Conservation (phyloP, 106 monocot species). For the Acanthochlamys bracteata region DNA sequence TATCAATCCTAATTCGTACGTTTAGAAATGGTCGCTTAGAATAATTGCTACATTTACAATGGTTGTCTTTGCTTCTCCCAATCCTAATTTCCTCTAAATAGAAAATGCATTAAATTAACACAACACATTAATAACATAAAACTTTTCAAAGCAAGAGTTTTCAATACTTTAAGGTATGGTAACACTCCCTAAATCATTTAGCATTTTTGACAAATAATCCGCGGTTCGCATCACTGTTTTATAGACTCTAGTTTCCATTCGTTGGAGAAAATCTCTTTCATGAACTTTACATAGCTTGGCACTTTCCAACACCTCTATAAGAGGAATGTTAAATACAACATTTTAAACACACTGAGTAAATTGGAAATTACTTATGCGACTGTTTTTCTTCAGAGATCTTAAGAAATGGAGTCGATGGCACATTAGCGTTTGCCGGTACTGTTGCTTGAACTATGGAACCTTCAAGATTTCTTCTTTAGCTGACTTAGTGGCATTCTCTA, state of each 20-base stretch:
- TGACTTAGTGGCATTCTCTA: not conserved
- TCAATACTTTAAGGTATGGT: not conserved
- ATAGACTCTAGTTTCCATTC: not conserved
- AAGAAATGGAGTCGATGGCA: not conserved
- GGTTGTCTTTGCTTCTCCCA: not conserved
- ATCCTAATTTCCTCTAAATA: not conserved
- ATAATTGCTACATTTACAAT: not conserved
- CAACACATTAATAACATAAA: not conserved
- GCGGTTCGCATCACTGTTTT: conserved; percentile 1
- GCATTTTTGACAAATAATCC: not conserved
- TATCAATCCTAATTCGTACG: not conserved
- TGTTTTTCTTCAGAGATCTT: not conserved
- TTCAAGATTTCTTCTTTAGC: not conserved
- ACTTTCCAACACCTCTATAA: no score
- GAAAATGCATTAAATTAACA: not conserved
- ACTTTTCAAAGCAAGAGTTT: not conserved
- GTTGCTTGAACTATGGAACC: not conserved
- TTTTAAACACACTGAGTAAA: not conserved
- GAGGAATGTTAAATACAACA: conserved; percentile 1
- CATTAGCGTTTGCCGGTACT: not conserved
- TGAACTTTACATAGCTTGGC: no score
- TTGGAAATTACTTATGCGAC: not conserved
- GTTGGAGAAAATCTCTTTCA: conserved; percentile 1
- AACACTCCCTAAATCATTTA: not conserved
- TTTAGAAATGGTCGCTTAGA: not conserved